A percentile compares a stretch with the other conserved stretches of the same genome.
Evolutionary conservation across 83 land plant species (phyloP).

Genomic region (Picea mariana): DNA sequence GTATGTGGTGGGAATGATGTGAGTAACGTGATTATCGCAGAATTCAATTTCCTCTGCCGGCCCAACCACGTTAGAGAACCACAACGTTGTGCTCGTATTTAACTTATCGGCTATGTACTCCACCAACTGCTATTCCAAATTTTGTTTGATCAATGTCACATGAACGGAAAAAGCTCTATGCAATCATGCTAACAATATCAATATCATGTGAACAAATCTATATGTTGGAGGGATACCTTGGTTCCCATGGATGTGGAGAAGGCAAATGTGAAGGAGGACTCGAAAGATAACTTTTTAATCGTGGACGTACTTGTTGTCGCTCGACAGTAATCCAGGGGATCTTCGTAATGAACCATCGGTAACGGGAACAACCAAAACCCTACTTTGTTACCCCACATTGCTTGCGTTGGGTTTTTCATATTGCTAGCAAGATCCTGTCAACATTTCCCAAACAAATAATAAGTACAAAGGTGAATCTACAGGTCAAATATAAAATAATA

Average conservation of each 20-base stretch:
- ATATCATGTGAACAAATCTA: no score
- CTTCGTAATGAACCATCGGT: background rate
- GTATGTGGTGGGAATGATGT: background rate
- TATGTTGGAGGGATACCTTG: background rate
- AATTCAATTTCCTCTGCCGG: background rate
- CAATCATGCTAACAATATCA: background rate
- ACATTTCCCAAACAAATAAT: background rate
- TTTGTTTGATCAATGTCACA: background rate
- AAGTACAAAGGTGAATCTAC: no score
- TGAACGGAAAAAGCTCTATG: background rate
- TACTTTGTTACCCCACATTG: background rate
- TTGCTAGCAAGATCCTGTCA: background rate
- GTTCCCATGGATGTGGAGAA: background rate
- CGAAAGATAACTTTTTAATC: background rate
- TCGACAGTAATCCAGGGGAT: background rate
- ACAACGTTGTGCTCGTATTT: background rate
- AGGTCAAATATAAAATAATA: no score
- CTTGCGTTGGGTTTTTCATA: background rate
- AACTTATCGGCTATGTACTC: background rate
- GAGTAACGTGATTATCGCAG: background rate
- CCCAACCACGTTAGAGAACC: background rate
- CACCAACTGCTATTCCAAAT: background rate
- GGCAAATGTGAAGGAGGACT: background rate
- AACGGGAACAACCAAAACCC: background rate
- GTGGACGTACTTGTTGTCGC: background rate